Percentiles rank a stretch among this genome's conserved stretches.
Conservation (phyloP, 305 asterid genomes). For the Fraxinus greggii region DNA sequence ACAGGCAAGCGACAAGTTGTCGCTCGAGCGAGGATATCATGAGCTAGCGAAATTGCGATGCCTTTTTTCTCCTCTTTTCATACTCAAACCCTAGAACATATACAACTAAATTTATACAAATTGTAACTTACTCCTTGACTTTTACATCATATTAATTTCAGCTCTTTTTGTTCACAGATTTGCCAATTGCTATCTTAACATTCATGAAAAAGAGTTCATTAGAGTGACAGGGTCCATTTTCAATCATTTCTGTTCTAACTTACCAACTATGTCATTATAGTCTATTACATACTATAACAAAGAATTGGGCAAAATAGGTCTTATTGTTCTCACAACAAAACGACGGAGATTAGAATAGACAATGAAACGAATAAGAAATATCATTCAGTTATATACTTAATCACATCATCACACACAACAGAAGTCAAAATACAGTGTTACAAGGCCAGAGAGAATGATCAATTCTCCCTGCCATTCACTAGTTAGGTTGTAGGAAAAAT, state of each 20-base stretch:
- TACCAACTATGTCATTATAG: not conserved
- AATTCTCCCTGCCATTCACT: conserved; percentile 24
- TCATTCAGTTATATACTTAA: not conserved
- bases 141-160: no score
- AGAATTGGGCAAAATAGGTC: not conserved
- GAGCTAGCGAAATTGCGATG: no score
- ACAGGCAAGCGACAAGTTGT: no score
- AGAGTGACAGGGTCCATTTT: no score
- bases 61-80: no score
- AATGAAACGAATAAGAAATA: not conserved
- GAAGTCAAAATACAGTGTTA: not conserved
- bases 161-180: no score
- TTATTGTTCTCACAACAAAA: not conserved
- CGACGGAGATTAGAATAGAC: not conserved
- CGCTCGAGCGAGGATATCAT: no score
- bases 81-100: no score
- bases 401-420: not conserved
- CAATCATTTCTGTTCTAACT: not conserved
- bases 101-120: no score
- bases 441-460: conserved; percentile 29
- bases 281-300: not conserved
- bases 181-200: no score
- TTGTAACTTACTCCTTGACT: no score
- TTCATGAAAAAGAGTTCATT: no score
- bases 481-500: not conserved